Evolutionary conservation across 768 basidiomycete genomes (phyloP).

Genomic region (Lactarius tabidus): DNA sequence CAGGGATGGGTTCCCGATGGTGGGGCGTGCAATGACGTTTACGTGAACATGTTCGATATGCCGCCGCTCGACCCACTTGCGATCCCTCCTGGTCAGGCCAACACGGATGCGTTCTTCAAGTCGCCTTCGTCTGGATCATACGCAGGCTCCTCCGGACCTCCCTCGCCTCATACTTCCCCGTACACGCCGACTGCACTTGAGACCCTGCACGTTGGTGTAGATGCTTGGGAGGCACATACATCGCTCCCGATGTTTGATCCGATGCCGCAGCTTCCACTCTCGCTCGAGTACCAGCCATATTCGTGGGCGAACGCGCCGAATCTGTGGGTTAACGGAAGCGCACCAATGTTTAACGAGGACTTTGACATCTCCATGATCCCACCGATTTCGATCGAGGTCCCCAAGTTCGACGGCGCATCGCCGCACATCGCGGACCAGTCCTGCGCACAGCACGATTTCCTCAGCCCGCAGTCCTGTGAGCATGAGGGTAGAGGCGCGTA

Average conservation of each 20-base stretch:
- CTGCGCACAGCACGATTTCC: constrained; percentile 12
- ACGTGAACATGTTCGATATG: constrained; percentile 17
- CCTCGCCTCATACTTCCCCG: constrained; percentile 20
- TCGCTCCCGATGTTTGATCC: constrained; percentile 26
- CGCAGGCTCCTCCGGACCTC: constrained; percentile 21
- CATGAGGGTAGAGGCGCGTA: constrained; percentile 18
- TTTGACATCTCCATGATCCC: constrained; percentile 66
- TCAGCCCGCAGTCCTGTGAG: not conserved
- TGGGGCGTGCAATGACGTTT: constrained; percentile 3
- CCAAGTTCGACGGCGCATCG: constrained; percentile 38
- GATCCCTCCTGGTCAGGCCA: not conserved
- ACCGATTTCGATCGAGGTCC: constrained; percentile 55
- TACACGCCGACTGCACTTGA: constrained; percentile 23
- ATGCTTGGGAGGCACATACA: constrained; percentile 25
- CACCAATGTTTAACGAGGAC: constrained; percentile 52
- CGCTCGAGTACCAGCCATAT: constrained; percentile 31
- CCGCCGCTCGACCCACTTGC: constrained; percentile 15
- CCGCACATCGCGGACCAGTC: constrained; percentile 9
- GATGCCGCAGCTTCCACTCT: constrained; percentile 26
- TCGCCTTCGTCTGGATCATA: constrained; percentile 12
- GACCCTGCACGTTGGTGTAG: constrained; percentile 21
- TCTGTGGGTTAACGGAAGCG: constrained; percentile 36
- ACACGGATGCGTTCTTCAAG: constrained; percentile 14
- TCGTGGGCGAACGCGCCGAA: constrained; percentile 31
- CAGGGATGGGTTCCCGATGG: constrained; percentile 23